Conservation (phyloP, 2,329 filamentous ascomycete genomes). For the Dothiorella sarmentorum region DNA sequence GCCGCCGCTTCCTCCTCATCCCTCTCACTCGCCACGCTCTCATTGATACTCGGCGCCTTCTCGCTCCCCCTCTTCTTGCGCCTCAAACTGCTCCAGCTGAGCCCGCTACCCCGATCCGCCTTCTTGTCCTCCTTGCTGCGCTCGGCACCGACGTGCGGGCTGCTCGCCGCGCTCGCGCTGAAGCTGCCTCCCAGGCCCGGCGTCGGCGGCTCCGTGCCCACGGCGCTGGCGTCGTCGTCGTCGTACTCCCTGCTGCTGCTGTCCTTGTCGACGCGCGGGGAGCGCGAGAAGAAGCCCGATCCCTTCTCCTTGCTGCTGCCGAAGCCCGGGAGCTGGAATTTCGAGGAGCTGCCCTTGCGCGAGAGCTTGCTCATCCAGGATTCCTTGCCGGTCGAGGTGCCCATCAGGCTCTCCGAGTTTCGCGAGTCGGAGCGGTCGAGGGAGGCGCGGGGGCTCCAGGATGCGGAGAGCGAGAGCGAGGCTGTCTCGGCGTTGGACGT, state of each 20-base stretch:
- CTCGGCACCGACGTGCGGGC: conserved; percentile 34
- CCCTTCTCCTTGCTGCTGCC: conserved; percentile 12
- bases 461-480: conserved; percentile 24
- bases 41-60: conserved; percentile 47
- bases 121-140: conserved; percentile 26
- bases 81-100: conserved; percentile 46
- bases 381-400: conserved; percentile 38
- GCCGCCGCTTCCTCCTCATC: neutral
- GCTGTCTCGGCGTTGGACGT: conserved; percentile 2
- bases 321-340: conserved; percentile 40
- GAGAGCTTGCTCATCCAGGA: conserved; percentile 50
- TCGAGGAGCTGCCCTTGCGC: conserved; percentile 45
- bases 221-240: conserved; percentile 22
- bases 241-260: conserved; percentile 40
- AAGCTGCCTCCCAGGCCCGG: conserved; percentile 27
- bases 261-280: conserved; percentile 34
- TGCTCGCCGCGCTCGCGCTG: conserved; percentile 24
- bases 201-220: conserved; percentile 22
- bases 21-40: conserved; percentile 33
- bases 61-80: conserved; percentile 38
- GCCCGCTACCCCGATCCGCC: conserved; percentile 34
- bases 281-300: conserved; percentile 33
- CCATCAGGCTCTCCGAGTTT: conserved; percentile 31
- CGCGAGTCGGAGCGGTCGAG: conserved; percentile 40
- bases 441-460: conserved; percentile 34